Percentiles rank a stretch among this genome's conserved stretches.
Evolutionary conservation across 2,329 filamentous ascomycete species (phyloP).

Genomic region (Paecilomyces dactylethromorphus): DNA sequence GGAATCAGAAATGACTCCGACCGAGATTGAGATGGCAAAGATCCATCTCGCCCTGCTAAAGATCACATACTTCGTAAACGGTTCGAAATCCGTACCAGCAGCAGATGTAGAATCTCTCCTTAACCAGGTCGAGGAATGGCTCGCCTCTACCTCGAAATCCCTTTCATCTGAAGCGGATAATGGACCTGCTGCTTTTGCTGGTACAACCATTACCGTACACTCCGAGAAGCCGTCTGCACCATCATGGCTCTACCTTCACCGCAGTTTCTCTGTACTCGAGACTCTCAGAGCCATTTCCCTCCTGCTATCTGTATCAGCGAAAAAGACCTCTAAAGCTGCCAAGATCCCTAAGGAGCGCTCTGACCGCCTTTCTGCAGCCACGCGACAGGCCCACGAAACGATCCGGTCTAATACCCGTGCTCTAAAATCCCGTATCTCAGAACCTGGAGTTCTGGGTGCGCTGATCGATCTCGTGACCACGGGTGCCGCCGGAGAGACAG

Average conservation of each 20-base stretch:
- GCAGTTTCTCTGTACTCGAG: slow-evolving; percentile 31
- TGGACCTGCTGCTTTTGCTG: slow-evolving; percentile 14
- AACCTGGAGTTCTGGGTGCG: slow-evolving; percentile 35
- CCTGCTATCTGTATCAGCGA: slow-evolving; percentile 23
- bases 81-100: slow-evolving; percentile 22
- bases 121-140: slow-evolving; percentile 22
- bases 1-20: slow-evolving; percentile 25
- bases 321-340: slow-evolving; percentile 22
- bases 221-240: slow-evolving; percentile 22
- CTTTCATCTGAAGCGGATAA: slow-evolving; percentile 14
- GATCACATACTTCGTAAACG: slow-evolving; percentile 24
- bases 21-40: slow-evolving; percentile 27
- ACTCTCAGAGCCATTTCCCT: slow-evolving; percentile 32
- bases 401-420: slow-evolving; percentile 27
- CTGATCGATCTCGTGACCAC: slow-evolving; percentile 32
- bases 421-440: slow-evolving; percentile 31
- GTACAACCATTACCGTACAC: slow-evolving; percentile 18
- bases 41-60: slow-evolving; percentile 28
- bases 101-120: slow-evolving; percentile 24
- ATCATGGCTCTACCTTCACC: slow-evolving; percentile 37
- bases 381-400: slow-evolving; percentile 23
- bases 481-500: slow-evolving; percentile 17
- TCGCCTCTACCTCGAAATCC: slow-evolving; percentile 17
- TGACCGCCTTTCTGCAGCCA: slow-evolving; percentile 19
- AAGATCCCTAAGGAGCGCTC: slow-evolving; percentile 28